Percentiles rank a stretch among this genome's conserved stretches.
These are phyloP conservation scores for Komagataella pastoris DNA, from an alignment of 805 yeast genomes.

Conservation along the genomic window DNA sequence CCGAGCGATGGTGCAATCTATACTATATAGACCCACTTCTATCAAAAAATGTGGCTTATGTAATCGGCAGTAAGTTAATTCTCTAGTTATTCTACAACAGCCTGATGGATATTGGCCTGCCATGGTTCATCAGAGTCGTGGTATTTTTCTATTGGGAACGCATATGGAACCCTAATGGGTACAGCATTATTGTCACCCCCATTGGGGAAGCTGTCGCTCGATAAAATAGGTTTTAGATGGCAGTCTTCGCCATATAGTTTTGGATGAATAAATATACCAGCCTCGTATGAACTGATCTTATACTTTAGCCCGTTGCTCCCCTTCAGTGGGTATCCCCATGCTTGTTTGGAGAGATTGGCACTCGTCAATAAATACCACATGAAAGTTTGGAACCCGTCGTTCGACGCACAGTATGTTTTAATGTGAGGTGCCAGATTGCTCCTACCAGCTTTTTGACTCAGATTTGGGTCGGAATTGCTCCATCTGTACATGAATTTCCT, in stretches of 20 bases:
- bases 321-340: constrained; percentile 53
- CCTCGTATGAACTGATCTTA: constrained; percentile 32
- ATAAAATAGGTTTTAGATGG: constrained; percentile 29
- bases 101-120: constrained; percentile 14
- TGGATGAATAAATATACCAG: constrained; percentile 35
- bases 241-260: constrained; percentile 9
- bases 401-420: constrained; percentile 48
- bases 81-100: background rate
- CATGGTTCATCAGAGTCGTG: constrained; percentile 31
- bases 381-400: constrained; percentile 32
- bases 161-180: constrained; percentile 40
- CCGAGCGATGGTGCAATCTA: background rate
- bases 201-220: constrained; percentile 16
- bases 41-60: background rate
- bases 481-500: constrained; percentile 31
- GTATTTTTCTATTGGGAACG: constrained; percentile 34
- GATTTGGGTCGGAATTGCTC: constrained; percentile 16
- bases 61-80: background rate
- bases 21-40: background rate
- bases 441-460: constrained; percentile 17
- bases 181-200: background rate
- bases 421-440: constrained; percentile 34
- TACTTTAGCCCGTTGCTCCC: constrained; percentile 14
- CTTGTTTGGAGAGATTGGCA: constrained; percentile 62
- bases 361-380: constrained; percentile 67